A percentile compares a stretch with the other conserved stretches of the same genome.
Conservation (phyloP, 345 rosid species). For the Nasturtium officinale region DNA sequence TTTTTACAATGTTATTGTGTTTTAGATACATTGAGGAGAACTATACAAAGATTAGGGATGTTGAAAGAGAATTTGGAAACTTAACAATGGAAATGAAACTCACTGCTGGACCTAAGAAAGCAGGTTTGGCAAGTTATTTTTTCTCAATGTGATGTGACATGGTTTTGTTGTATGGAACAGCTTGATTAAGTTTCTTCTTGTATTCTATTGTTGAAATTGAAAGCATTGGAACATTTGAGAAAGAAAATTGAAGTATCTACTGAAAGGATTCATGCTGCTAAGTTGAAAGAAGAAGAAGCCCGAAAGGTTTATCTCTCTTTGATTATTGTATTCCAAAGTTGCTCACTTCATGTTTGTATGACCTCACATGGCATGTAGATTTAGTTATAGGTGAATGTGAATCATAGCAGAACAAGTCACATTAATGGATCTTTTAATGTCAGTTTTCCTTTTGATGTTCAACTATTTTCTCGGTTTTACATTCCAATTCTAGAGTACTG, state of each 20-base stretch:
- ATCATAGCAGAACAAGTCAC: background rate
- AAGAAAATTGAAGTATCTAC: constrained; percentile 82
- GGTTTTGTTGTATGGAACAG: background rate
- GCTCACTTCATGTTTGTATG: constrained; percentile 8
- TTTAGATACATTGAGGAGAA: constrained; percentile 86
- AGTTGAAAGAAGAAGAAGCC: constrained; percentile 81
- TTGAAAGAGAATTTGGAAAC: constrained; percentile 77
- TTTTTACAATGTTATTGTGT: background rate
- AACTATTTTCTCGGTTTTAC: constrained; percentile 8
- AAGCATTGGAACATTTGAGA: constrained; percentile 86
- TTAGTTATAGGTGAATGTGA: background rate
- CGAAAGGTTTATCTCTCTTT: constrained; percentile 58
- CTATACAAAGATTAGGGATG: constrained; percentile 79
- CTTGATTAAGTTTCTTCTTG: constrained; percentile 33
- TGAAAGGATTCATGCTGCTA: constrained; percentile 70
- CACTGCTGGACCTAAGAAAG: constrained; percentile 95
- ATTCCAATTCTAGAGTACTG: background rate
- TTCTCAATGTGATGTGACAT: background rate
- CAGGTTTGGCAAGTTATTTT: constrained; percentile 51
- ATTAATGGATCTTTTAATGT: no score
- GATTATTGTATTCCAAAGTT: background rate
- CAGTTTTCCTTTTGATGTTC: no score
- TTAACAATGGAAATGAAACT: constrained; percentile 92
- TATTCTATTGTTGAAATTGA: constrained; percentile 30
- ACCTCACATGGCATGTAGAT: background rate